Evolutionary conservation across 2,329 filamentous ascomycete species (phyloP).

Genomic region (Penicillium fuscoglaucum): DNA sequence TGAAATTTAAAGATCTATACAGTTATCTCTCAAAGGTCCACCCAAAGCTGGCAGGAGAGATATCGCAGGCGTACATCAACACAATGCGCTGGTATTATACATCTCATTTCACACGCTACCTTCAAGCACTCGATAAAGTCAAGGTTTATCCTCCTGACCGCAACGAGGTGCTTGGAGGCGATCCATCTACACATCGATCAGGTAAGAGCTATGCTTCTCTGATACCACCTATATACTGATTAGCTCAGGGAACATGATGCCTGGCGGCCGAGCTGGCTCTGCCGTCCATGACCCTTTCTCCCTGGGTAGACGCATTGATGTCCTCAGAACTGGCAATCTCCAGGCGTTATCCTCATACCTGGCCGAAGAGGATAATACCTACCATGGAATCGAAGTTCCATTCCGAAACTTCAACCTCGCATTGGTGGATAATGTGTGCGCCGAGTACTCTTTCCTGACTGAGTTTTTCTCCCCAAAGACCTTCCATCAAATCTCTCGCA

Average conservation of each 20-base stretch:
- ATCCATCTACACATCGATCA: constrained; percentile 66
- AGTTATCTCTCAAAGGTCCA: constrained; percentile 82
- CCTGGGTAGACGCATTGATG: constrained; percentile 79
- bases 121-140: constrained; percentile 77
- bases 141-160: constrained; percentile 81
- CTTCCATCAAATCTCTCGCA: constrained; percentile 74
- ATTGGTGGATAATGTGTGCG: constrained; percentile 86
- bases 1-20: constrained; percentile 85
- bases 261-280: constrained; percentile 40
- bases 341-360: constrained; percentile 82
- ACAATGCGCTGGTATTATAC: constrained; percentile 99
- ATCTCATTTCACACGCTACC: constrained; percentile 87
- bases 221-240: constrained; percentile 8
- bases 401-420: constrained; percentile 96
- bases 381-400: constrained; percentile 83
- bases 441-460: constrained; percentile 91
- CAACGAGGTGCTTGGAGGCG: constrained; percentile 77
- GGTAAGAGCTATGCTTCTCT: constrained; percentile 36
- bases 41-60: constrained; percentile 79
- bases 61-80: constrained; percentile 90
- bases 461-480: constrained; percentile 82
- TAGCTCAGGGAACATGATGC: constrained; percentile 37
- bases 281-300: constrained; percentile 78
- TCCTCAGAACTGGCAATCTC: constrained; percentile 71
- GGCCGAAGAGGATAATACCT: constrained; percentile 82